A percentile compares a stretch with the other conserved stretches of the same genome.
Evolutionary conservation across 225 moss, liverwort and hornwort species (phyloP).

Genomic region (Marchantia polymorpha): DNA sequence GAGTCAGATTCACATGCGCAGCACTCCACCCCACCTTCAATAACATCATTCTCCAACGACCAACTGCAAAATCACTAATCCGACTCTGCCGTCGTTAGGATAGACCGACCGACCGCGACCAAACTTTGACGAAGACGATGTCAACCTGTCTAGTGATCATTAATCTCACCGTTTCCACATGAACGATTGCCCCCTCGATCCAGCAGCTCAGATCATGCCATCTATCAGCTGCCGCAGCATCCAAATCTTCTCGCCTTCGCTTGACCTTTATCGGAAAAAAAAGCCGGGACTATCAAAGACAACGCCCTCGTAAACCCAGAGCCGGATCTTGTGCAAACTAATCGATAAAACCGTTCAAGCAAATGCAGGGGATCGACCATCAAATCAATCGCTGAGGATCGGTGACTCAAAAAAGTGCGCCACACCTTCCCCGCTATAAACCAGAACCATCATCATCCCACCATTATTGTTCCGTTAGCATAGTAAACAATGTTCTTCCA

Average conservation of each 20-base stretch:
- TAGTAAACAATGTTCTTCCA: too few species aligned
- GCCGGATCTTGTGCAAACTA: not conserved
- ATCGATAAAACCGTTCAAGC: not conserved
- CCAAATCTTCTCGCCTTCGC: not conserved
- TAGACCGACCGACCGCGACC: not conserved
- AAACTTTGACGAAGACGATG: not conserved
- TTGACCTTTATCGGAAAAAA: not conserved
- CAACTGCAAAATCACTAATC: too few species aligned
- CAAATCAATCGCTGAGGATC: not conserved
- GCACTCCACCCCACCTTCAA: not conserved
- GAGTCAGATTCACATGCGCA: not conserved
- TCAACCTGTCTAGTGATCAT: not conserved
- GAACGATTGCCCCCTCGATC: not conserved
- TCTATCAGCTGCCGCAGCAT: not conserved
- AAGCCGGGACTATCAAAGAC: not conserved
- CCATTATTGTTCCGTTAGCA: not conserved
- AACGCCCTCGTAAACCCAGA: not conserved
- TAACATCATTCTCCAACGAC: not conserved
- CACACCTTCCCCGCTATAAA: not conserved
- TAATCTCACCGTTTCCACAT: conserved; percentile 16
- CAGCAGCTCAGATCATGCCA: conserved; percentile 1
- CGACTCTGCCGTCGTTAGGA: not conserved
- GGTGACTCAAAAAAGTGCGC: not conserved
- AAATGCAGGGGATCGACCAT: not conserved
- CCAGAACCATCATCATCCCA: not conserved